These are phyloP conservation scores for Pisolithus thermaeus DNA, from an alignment of 1,284 basidiomycete genomes.

Conservation along the genomic window DNA sequence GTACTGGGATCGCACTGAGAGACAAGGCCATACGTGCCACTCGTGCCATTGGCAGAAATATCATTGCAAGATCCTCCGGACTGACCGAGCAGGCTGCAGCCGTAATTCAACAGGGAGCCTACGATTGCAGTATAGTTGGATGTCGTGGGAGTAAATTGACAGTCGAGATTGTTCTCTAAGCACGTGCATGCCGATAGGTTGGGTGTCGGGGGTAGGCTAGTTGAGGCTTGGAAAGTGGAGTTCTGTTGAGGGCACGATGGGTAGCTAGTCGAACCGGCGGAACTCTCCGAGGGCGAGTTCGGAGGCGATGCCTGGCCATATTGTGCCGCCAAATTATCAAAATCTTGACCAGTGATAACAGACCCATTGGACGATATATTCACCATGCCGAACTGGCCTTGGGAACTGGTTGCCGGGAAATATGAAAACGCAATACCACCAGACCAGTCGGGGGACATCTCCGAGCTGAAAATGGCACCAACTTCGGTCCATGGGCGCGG, in stretches of 20 bases:
- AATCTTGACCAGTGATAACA: slow-evolving; percentile 66
- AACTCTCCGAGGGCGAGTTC: slow-evolving; percentile 56
- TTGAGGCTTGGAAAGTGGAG: slow-evolving; percentile 57
- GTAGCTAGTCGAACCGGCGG: slow-evolving; percentile 49
- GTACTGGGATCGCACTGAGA: slow-evolving; percentile 71
- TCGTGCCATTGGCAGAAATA: slow-evolving; percentile 68
- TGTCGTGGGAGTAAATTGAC: slow-evolving; percentile 61
- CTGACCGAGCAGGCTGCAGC: slow-evolving; percentile 66
- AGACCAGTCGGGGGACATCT: slow-evolving; percentile 79
- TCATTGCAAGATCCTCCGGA: slow-evolving; percentile 58
- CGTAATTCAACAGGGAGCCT: slow-evolving; percentile 63
- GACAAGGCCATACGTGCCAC: slow-evolving; percentile 72
- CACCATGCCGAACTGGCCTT: slow-evolving; percentile 82
- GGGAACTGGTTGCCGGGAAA: slow-evolving; percentile 64
- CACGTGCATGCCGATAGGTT: slow-evolving; percentile 77
- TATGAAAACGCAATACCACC: slow-evolving; percentile 88
- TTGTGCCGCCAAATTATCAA: slow-evolving; percentile 56
- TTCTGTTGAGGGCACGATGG: slow-evolving; percentile 62
- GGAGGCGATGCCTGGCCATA: slow-evolving; percentile 56
- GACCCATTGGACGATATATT: slow-evolving; percentile 61
- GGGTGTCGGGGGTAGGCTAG: slow-evolving; percentile 78
- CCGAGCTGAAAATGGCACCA: slow-evolving; percentile 60
- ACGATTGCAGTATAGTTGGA: slow-evolving; percentile 62
- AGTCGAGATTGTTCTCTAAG: slow-evolving; percentile 61
- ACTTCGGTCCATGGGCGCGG: slow-evolving; percentile 82